These are phyloP conservation scores for Immersiporthe knoxdaviesiana DNA, from an alignment of 2,329 filamentous ascomycete genomes.

Conservation along the genomic window DNA sequence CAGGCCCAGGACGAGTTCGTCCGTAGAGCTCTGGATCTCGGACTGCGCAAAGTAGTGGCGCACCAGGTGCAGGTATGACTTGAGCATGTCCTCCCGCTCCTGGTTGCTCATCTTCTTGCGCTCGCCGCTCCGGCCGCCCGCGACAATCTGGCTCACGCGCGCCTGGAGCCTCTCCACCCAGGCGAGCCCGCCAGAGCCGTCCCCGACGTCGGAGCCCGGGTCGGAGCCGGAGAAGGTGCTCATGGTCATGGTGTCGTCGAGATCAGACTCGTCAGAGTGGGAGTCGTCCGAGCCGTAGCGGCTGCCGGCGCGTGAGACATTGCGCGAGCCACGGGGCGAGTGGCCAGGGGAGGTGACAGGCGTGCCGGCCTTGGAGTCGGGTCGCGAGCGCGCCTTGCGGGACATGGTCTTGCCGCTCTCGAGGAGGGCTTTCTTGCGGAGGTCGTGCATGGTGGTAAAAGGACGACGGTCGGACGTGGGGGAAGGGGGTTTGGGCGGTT, in stretches of 20 bases:
- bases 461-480: neutral
- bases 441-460: conserved; percentile 64
- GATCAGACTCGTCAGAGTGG: conserved; percentile 54
- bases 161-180: conserved; percentile 67
- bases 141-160: conserved; percentile 68
- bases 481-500: neutral
- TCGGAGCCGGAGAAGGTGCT: conserved; percentile 61
- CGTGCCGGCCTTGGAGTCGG: conserved; percentile 60
- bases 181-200: conserved; percentile 44
- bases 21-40: conserved; percentile 60
- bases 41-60: conserved; percentile 70
- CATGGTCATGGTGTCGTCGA: conserved; percentile 51
- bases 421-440: conserved; percentile 68
- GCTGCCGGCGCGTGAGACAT: conserved; percentile 62
- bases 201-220: conserved; percentile 58
- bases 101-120: conserved; percentile 78
- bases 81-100: conserved; percentile 67
- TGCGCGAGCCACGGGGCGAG: conserved; percentile 61
- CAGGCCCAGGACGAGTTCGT: conserved; percentile 67
- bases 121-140: conserved; percentile 43
- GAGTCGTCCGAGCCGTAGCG: conserved; percentile 69
- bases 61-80: conserved; percentile 65
- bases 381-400: conserved; percentile 64
- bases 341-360: conserved; percentile 60
- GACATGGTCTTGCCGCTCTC: conserved; percentile 75